Evolutionary conservation across 257 asterid genomes (phyloP).

Genomic region (Parsonsia alboflavescens): DNA sequence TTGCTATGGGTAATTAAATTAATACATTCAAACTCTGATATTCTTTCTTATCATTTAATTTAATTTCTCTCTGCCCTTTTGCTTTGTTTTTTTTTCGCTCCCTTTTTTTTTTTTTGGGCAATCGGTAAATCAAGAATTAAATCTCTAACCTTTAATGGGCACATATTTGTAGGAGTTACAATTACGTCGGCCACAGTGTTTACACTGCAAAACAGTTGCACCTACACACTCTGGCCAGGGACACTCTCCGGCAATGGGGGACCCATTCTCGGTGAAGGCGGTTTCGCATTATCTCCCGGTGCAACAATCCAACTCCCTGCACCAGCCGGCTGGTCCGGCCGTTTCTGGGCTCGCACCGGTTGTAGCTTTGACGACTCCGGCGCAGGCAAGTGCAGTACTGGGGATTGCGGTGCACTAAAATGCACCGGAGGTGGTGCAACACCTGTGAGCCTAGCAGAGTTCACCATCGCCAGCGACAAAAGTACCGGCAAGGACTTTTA

Average conservation of each 20-base stretch:
- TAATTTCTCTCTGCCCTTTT: neutral
- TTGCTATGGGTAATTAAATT: constrained; percentile 6
- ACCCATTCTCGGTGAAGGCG: constrained; percentile 57
- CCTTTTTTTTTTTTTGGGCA: no score
- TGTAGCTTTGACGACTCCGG: constrained; percentile 61
- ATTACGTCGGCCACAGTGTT: constrained; percentile 46
- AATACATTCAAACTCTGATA: no score
- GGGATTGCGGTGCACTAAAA: constrained; percentile 62
- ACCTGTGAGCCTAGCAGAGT: constrained; percentile 70
- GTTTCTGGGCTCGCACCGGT: constrained; percentile 87
- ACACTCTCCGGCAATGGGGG: constrained; percentile 74
- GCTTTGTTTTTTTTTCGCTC: neutral
- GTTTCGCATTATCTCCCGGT: constrained; percentile 62
- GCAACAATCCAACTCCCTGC: constrained; percentile 55
- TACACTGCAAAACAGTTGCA: constrained; percentile 67
- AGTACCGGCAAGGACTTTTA: constrained; percentile 51
- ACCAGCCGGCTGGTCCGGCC: constrained; percentile 86
- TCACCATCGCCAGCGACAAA: constrained; percentile 46
- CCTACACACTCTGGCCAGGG: constrained; percentile 85
- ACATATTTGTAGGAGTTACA: constrained; percentile 29
- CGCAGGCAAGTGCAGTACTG: constrained; percentile 60
- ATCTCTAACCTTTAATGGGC: neutral
- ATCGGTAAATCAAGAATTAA: no score
- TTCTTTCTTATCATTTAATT: no score
- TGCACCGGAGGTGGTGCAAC: constrained; percentile 73